phyloP scores from a whole-genome alignment of 2,329 filamentous ascomycete genomes.

The Chrysoporthe cubensis region DNA sequence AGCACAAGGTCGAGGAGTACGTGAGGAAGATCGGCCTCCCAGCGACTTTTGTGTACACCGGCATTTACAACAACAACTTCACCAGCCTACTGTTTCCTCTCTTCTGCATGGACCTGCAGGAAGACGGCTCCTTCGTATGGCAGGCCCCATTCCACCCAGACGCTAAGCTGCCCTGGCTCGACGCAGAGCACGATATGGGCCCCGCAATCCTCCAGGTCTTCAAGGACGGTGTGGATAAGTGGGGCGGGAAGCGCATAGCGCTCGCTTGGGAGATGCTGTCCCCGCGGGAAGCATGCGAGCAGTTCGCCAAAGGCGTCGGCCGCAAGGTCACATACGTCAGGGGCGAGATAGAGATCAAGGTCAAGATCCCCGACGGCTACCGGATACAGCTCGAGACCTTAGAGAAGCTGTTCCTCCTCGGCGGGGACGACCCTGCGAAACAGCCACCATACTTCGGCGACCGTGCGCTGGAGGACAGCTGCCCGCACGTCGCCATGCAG shows the following conservation, averaged over 20 bases:
- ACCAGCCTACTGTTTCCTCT: conserved; percentile 89
- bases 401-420: conserved; percentile 61
- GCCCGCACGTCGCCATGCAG: conserved; percentile 75
- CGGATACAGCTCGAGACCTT: conserved; percentile 79
- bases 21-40: conserved; percentile 80
- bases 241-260: conserved; percentile 79
- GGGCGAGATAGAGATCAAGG: conserved; percentile 80
- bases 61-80: conserved; percentile 99
- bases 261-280: conserved; percentile 89
- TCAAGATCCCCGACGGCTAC: conserved; percentile 86
- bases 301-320: conserved; percentile 78
- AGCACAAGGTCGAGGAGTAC: conserved; percentile 92
- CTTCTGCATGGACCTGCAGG: conserved; percentile 90
- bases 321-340: conserved; percentile 78
- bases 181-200: conserved; percentile 94
- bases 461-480: conserved; percentile 59
- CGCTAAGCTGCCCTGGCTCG: conserved; percentile 88
- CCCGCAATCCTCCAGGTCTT: conserved; percentile 91
- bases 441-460: conserved; percentile 69
- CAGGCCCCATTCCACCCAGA: conserved; percentile 91
- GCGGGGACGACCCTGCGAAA: conserved; percentile 54
- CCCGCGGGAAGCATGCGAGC: conserved; percentile 78
- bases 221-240: conserved; percentile 87
- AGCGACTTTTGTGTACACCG: conserved; percentile 92
- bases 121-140: conserved; percentile 88